Conservation (phyloP, 2,329 filamentous ascomycete genomes). For the Aspergillus fumigatiaffinis region DNA sequence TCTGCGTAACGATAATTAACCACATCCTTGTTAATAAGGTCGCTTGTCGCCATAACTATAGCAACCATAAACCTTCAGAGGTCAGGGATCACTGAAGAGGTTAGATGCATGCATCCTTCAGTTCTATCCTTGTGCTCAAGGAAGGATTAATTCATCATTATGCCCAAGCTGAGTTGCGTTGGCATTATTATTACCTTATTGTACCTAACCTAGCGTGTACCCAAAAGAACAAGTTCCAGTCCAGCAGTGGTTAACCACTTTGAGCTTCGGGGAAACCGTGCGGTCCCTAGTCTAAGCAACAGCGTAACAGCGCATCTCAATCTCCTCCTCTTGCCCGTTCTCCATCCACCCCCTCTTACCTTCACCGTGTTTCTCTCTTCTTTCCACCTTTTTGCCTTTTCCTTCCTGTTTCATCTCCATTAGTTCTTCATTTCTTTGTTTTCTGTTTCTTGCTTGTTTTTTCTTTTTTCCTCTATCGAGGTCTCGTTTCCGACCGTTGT, state of each 20-base stretch:
- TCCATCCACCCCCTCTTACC: not conserved
- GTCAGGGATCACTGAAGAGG: not conserved
- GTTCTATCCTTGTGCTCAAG: not conserved
- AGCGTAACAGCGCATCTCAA: not conserved
- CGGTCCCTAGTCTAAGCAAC: not conserved
- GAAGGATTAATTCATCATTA: not conserved
- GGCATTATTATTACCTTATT: not conserved
- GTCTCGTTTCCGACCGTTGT: not conserved
- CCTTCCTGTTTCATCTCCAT: conserved; percentile 1
- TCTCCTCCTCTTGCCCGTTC: conserved; percentile 3
- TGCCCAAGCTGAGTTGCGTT: not conserved
- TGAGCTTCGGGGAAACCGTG: too few species aligned
- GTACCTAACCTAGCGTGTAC: too few species aligned
- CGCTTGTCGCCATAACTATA: not conserved
- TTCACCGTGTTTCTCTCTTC: not conserved
- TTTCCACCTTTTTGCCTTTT: conserved; percentile 2
- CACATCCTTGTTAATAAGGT: not conserved
- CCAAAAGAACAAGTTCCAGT: too few species aligned
- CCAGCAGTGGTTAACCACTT: too few species aligned
- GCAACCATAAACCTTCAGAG: not conserved
- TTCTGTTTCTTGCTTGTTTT: not conserved
- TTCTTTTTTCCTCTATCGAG: not conserved
- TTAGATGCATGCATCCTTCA: not conserved
- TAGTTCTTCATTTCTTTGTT: conserved; percentile 2
- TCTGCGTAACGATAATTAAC: not conserved